These are phyloP conservation scores for Elasticomyces elasticus DNA, from an alignment of 495 filamentous ascomycete species.

Conservation along the genomic window DNA sequence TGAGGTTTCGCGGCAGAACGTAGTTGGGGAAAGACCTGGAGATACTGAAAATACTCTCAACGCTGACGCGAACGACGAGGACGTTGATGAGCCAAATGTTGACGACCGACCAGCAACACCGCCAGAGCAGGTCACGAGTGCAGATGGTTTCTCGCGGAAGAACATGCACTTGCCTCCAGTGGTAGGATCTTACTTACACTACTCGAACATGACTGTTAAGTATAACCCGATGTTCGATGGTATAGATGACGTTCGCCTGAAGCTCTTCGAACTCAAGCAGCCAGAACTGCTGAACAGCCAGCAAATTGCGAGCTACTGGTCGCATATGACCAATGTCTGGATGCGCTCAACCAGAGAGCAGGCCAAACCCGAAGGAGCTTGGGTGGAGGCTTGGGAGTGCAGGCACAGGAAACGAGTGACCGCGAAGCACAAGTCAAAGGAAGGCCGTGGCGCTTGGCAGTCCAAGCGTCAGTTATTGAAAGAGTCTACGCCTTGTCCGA, in stretches of 20 bases:
- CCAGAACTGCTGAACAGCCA: constrained; percentile 1
- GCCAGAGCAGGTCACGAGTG: not conserved
- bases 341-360: not conserved
- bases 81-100: not conserved
- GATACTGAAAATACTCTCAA: not conserved
- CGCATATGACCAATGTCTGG: constrained; percentile 3
- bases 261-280: not conserved
- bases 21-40: not conserved
- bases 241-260: constrained; percentile 1
- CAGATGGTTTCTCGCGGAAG: not conserved
- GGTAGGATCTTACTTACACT: not conserved
- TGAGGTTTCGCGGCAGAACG: not conserved
- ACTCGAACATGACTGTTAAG: not conserved
- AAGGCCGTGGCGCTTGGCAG: not conserved
- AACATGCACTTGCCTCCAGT: constrained; percentile 3
- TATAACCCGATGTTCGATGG: not conserved
- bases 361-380: not conserved
- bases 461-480: not conserved
- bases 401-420: not conserved
- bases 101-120: not conserved
- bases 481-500: not conserved
- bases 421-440: not conserved
- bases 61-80: not conserved
- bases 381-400: not conserved
- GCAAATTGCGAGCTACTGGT: constrained; percentile 1